Evolutionary conservation across 495 filamentous ascomycete genomes (phyloP).

Genomic region (Trichoderma asperelloides): DNA sequence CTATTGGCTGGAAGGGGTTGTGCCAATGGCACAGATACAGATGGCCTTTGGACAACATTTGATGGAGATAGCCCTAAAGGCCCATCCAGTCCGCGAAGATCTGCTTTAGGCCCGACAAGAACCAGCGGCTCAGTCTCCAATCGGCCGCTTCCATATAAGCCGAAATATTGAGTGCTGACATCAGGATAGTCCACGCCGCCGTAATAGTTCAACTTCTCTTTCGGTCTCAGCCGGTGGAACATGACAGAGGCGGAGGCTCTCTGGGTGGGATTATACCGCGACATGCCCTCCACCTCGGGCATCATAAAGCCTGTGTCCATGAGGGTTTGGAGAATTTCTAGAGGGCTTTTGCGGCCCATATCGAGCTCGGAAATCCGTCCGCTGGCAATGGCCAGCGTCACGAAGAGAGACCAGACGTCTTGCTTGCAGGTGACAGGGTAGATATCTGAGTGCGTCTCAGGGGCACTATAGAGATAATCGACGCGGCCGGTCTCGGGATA

Average conservation of each 20-base stretch:
- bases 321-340: background rate
- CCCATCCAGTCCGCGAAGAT: background rate
- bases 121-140: background rate
- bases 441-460: background rate
- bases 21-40: no score
- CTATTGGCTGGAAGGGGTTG: no score
- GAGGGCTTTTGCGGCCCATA: background rate
- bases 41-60: no score
- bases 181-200: background rate
- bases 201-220: background rate
- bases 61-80: background rate
- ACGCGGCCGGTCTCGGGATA: background rate
- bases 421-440: background rate
- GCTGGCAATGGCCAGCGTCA: background rate
- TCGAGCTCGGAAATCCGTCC: background rate
- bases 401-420: background rate
- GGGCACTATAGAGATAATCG: background rate
- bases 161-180: background rate
- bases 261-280: background rate
- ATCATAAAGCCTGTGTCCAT: background rate
- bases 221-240: background rate
- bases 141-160: background rate
- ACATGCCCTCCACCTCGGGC: background rate
- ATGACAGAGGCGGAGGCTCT: background rate
- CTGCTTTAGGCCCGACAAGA: background rate